Percentiles rank a stretch among this genome's conserved stretches.
These are phyloP conservation scores for Pluteus cervinus DNA, from an alignment of 768 basidiomycete genomes.

Conservation along the genomic window DNA sequence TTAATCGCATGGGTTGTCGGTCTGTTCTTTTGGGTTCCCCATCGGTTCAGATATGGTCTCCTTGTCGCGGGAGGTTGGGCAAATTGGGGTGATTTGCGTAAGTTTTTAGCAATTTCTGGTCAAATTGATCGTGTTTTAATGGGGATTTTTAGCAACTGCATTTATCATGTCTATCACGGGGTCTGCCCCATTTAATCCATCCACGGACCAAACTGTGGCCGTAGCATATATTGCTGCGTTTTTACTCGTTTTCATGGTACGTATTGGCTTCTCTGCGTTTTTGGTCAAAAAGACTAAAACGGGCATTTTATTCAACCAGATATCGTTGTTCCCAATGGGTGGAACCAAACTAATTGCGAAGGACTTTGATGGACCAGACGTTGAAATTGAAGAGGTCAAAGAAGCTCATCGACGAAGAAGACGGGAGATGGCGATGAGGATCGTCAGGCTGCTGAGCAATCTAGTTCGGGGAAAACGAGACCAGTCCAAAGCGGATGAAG, in stretches of 20 bases:
- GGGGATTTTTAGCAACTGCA: conserved; percentile 43
- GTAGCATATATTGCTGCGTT: conserved; percentile 64
- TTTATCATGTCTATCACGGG: conserved; percentile 60
- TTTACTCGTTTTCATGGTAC: conserved; percentile 52
- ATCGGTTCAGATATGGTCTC: conserved; percentile 68
- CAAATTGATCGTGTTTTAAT: background rate
- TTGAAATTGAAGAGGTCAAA: conserved; percentile 49
- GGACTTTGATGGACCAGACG: conserved; percentile 63
- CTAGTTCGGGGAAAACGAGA: conserved; percentile 1
- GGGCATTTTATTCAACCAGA: conserved; percentile 23
- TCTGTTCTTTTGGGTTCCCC: conserved; percentile 71
- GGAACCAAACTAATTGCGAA: conserved; percentile 46
- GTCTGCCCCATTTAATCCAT: conserved; percentile 54
- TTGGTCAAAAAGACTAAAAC: background rate
- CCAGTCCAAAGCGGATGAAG: conserved; percentile 9
- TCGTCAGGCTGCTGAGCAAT: conserved; percentile 1
- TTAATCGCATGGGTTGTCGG: conserved; percentile 48
- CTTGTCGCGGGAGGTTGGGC: conserved; percentile 64
- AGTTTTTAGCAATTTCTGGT: conserved; percentile 16
- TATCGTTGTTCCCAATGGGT: conserved; percentile 63
- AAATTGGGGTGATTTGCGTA: conserved; percentile 69
- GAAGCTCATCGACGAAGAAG: conserved; percentile 36
- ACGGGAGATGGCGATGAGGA: conserved; percentile 13
- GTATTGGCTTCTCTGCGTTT: conserved; percentile 10
- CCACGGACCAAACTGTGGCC: conserved; percentile 50